Conservation (phyloP, 2,329 filamentous ascomycete species). For the Rosellinia necatrix region DNA sequence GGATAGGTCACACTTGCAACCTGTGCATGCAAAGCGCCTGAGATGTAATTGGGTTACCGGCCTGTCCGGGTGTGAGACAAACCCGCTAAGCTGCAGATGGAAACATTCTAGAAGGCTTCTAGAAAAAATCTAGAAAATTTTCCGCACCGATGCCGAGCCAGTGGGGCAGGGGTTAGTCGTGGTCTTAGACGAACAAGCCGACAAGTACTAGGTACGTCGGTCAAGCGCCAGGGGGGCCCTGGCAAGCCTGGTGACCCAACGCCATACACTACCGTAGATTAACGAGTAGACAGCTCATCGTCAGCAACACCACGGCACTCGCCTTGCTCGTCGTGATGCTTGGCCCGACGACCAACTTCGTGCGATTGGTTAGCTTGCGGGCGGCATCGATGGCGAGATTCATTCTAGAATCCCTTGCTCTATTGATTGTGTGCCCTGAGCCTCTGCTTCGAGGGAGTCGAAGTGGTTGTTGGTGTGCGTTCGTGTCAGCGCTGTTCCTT, state of each 20-base stretch:
- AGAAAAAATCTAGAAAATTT: constrained; percentile 29
- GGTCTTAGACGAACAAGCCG: background rate
- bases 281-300: constrained; percentile 9
- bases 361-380: constrained; percentile 2
- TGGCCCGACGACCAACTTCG: background rate
- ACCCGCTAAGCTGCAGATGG: constrained; percentile 23
- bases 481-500: constrained; percentile 20
- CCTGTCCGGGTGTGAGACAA: constrained; percentile 30
- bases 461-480: constrained; percentile 6
- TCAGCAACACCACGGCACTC: constrained; percentile 8
- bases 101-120: constrained; percentile 39
- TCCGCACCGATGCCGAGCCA: constrained; percentile 3
- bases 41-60: constrained; percentile 30
- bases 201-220: constrained; percentile 12
- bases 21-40: background rate
- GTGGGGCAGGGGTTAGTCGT: constrained; percentile 12
- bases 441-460: constrained; percentile 11
- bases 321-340: constrained; percentile 1
- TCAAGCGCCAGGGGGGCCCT: background rate
- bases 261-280: background rate
- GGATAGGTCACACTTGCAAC: no score
- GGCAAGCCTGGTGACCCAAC: constrained; percentile 2
- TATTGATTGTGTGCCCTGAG: background rate
- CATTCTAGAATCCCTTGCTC: background rate
- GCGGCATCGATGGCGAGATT: background rate